A percentile compares a stretch with the other conserved stretches of the same genome.
phyloP scores from a whole-genome alignment of 352 stramenopile species.

The Phytophthora cajani region DNA sequence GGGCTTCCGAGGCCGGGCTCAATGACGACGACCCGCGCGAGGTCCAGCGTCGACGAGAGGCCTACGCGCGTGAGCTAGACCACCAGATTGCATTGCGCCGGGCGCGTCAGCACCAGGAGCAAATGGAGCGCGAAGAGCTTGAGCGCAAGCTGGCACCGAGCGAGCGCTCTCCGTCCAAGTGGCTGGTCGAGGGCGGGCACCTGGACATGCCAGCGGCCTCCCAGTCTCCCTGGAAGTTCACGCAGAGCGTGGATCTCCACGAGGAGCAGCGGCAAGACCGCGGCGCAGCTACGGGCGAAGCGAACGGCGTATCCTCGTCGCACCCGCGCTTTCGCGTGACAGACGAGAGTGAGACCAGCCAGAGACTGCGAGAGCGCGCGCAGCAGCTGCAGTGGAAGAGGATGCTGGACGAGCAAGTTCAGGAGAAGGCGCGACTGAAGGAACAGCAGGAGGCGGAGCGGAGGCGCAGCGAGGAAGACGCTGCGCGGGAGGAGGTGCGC shows the following conservation, averaged over 20 bases:
- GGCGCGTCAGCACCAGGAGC: slow-evolving; percentile 52
- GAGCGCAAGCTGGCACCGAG: slow-evolving; percentile 59
- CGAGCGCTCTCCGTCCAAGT: slow-evolving; percentile 70
- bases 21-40: slow-evolving; percentile 41
- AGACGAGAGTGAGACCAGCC: slow-evolving; percentile 56
- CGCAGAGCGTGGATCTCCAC: slow-evolving; percentile 18
- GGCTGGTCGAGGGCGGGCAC: slow-evolving; percentile 70
- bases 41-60: slow-evolving; percentile 60
- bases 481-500: slow-evolving; percentile 56
- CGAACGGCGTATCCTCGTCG: slow-evolving; percentile 28
- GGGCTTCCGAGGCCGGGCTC: slow-evolving; percentile 46
- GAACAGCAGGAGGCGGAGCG: slow-evolving; percentile 51
- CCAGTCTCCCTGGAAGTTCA: slow-evolving; percentile 27
- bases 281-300: slow-evolving; percentile 39
- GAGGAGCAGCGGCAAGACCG: slow-evolving; percentile 39
- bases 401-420: slow-evolving; percentile 75
- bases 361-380: slow-evolving; percentile 63
- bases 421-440: slow-evolving; percentile 68
- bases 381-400: slow-evolving; percentile 78
- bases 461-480: slow-evolving; percentile 43
- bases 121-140: slow-evolving; percentile 60
- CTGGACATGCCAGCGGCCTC: slow-evolving; percentile 27
- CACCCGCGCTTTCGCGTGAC: slow-evolving; percentile 65
- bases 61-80: slow-evolving; percentile 74
- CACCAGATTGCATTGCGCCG: slow-evolving; percentile 72